Evolutionary conservation across 2,329 filamentous ascomycete genomes (phyloP), one percentile per base, ranked within the genome.

Genomic region (Knufia fluminis): DNA sequence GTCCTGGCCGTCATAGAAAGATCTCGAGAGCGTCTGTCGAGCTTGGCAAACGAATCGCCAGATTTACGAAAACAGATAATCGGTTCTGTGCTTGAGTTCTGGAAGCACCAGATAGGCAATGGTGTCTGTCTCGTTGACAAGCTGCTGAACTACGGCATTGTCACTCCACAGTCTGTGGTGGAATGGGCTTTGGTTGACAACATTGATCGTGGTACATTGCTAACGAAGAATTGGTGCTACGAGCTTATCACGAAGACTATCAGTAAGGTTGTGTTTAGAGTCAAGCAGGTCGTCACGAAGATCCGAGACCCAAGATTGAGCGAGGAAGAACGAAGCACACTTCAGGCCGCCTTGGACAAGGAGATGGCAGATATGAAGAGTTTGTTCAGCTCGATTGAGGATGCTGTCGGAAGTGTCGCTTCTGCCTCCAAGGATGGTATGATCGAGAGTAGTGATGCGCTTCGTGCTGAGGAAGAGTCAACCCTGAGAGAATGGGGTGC

Each of bases 1-100:
- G 88, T 96, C 3, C 79, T 98, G 14, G 94, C 90, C 7, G 94
- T 86, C 65, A 95, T 98, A 57, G 92, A 98, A 67, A 85, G 92
- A 51, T 91, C 85, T 69, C 95, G 95, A 69, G 86, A 91, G 48
- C 82, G 89, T 24, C 80, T 98, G 1, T 73, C 95, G 1, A 82
- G 85, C 51, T 82, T 91, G 32, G 88, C 87, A 0, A 75, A 82
- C 1, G 76, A 80, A 40, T 91, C 86, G 0, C 79, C 88, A 51
- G 76, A 77, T 2, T 89, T 88, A 1, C 81, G 89, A 35, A 78
- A 82, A 36, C 92, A 98, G 67, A 94, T 98, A 61, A 86, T 97
- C 59, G 80, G 83, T 3, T 86, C 86, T 3, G 89, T 97, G 33
- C 86, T 96, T 72, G 76, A 82, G 35, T 98, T 96, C 72, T 98